Evolutionary conservation across 2,329 filamentous ascomycete species (phyloP), one percentile per base, ranked within the genome.

Genomic region (Akanthomyces lecanii): DNA sequence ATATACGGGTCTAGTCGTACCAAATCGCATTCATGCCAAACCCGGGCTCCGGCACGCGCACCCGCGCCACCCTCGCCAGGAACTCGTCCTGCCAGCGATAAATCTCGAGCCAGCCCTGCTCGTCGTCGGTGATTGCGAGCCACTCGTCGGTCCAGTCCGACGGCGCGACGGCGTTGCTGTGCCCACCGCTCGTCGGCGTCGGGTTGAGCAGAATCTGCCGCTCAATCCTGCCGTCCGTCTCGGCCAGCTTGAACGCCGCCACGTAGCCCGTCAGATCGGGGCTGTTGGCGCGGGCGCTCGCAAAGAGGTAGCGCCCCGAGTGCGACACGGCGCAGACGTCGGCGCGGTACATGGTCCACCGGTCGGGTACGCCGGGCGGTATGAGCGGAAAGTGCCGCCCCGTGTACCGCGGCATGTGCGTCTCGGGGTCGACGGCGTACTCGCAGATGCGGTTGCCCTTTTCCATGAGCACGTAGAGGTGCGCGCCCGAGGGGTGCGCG

Each of bases 1-100:
- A 54, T n/a, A 55, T 7, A 16, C 36, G 2, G 1, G 11, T 40
- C 55, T 65, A 78, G 63, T 96, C 89, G 74, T 95, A 95, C 92
- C 92, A 96, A 66, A 96, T 92, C n/a, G 91, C 91, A 77, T 96
- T 96, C 92, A 96, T 96, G 1, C 91, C 91, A 73, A 96, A 96
- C 1, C 92, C 92, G n/a, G 90, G 90, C 78, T 96, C 92, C 6
- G 87, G 86, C 44, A 96, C 87, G 68, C 91, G 86, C 66, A 90
- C 80, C 66, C 90, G 82, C 18, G 91, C 91, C 8, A 96, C 91
- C 4, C 91, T 80, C 2, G 86, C 88, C 60, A 96, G 77, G 69
- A 89, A 91, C 80, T 95, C 91, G 64, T 92, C 88, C 67, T 89
- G 82, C 90, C 91, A 96, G 61, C 91, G 82, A 74, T 96, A 96